These are phyloP conservation scores for Mortierella sp. DNA, from an alignment of 371 early-diverging fungal species.

Conservation along the genomic window DNA sequence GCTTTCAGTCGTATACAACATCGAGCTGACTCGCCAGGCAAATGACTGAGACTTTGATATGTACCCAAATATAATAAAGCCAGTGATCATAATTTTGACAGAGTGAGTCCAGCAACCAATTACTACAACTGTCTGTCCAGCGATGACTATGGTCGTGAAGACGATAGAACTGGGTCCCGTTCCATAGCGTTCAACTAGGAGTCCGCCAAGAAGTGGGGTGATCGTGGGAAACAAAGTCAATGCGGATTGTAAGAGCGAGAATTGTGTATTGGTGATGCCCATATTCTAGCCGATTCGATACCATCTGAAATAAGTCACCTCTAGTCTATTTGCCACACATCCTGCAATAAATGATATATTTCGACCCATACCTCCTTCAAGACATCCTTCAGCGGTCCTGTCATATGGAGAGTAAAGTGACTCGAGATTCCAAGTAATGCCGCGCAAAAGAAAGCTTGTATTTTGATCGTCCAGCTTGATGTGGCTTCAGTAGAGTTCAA, in stretches of 20 bases:
- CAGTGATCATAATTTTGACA: slow-evolving; percentile 54
- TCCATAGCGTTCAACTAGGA: slow-evolving; percentile 56
- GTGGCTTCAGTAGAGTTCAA: slow-evolving; percentile 1
- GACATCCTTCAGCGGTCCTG: slow-evolving; percentile 50
- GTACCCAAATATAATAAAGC: slow-evolving; percentile 59
- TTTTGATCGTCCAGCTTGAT: slow-evolving; percentile 23
- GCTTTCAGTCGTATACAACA: background rate
- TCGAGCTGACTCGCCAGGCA: background rate
- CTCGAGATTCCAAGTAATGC: slow-evolving; percentile 46
- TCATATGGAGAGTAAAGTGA: slow-evolving; percentile 41
- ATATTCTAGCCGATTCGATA: slow-evolving; percentile 30
- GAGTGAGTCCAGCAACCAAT: slow-evolving; percentile 55
- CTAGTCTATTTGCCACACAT: background rate
- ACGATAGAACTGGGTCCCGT: slow-evolving; percentile 58
- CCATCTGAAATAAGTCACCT: background rate
- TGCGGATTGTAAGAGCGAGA: slow-evolving; percentile 56
- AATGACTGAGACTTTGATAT: background rate
- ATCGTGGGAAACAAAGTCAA: slow-evolving; percentile 56
- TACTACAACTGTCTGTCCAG: slow-evolving; percentile 48
- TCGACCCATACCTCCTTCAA: slow-evolving; percentile 36
- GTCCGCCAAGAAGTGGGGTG: slow-evolving; percentile 55
- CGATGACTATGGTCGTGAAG: slow-evolving; percentile 51
- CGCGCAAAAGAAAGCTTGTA: slow-evolving; percentile 49
- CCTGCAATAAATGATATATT: background rate
- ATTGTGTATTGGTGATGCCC: slow-evolving; percentile 57